These are phyloP conservation scores for Lactarius tabidus DNA, from an alignment of 768 basidiomycete genomes.

Conservation along the genomic window DNA sequence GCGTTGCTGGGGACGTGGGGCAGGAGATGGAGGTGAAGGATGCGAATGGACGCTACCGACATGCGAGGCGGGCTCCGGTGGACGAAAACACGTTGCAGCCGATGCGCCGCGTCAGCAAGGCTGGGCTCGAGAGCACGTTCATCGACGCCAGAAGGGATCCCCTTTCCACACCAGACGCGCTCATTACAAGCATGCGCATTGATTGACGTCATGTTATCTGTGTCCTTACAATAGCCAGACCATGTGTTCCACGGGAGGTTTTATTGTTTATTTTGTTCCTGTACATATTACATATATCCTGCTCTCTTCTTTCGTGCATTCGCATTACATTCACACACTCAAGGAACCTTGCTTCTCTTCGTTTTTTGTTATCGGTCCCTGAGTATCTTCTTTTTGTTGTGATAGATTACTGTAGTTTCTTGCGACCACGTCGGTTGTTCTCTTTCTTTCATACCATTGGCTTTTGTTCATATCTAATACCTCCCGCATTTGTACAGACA, in stretches of 20 bases:
- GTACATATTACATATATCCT: background rate
- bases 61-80: constrained; percentile 83
- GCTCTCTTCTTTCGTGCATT: constrained; percentile 1
- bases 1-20: constrained; percentile 57
- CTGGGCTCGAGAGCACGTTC: constrained; percentile 70
- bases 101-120: constrained; percentile 86
- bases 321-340: background rate
- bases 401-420: background rate
- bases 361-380: background rate
- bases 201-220: background rate
- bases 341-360: constrained; percentile 8
- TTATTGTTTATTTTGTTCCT: background rate
- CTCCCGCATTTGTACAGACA: constrained; percentile 20
- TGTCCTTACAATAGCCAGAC: background rate
- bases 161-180: background rate
- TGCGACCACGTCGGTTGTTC: background rate
- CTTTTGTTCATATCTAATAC: constrained; percentile 12
- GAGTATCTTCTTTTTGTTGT: background rate
- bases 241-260: constrained; percentile 5
- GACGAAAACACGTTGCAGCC: constrained; percentile 87
- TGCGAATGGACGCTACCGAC: constrained; percentile 77
- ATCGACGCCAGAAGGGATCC: background rate
- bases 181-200: background rate
- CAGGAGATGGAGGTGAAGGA: constrained; percentile 92
- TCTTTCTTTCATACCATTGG: constrained; percentile 11